Conservation (phyloP, 2,329 filamentous ascomycete genomes). For the Cercospora sojina region DNA sequence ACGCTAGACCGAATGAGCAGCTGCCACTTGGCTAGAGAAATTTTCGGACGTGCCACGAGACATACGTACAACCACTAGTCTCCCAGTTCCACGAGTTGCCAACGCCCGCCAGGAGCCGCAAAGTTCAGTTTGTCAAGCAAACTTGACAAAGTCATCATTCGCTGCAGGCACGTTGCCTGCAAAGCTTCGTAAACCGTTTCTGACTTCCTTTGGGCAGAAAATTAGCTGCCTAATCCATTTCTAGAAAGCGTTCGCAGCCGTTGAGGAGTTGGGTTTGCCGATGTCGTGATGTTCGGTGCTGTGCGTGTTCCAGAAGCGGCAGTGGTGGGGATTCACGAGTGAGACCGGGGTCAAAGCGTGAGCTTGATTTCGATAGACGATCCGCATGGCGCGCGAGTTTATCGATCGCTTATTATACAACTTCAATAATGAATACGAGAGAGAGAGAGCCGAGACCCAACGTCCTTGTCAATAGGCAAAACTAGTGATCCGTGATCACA, state of each 20-base stretch:
- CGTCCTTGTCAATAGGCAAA: background rate
- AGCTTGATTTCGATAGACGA: constrained; percentile 8
- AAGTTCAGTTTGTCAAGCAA: constrained; percentile 29
- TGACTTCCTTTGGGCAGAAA: background rate
- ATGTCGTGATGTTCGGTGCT: background rate
- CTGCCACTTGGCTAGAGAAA: background rate
- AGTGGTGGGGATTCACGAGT: background rate
- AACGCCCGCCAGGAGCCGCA: constrained; percentile 27
- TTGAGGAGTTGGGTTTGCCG: background rate
- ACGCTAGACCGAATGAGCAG: constrained; percentile 52
- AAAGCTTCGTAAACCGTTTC: background rate
- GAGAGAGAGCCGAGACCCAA: background rate
- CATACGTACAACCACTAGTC: constrained; percentile 34
- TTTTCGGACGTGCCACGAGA: background rate
- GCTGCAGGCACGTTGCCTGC: background rate
- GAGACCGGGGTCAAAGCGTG: background rate
- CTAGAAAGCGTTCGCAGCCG: background rate
- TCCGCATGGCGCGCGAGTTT: background rate
- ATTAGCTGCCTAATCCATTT: background rate
- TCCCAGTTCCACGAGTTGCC: constrained; percentile 37
- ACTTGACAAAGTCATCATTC: background rate
- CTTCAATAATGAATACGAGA: background rate
- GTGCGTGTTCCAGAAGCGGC: constrained; percentile 1
- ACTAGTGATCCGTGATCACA: background rate
- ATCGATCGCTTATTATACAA: background rate